Evolutionary conservation across 305 asterid genomes (phyloP).

Genomic region (Fraxinus sp.): DNA sequence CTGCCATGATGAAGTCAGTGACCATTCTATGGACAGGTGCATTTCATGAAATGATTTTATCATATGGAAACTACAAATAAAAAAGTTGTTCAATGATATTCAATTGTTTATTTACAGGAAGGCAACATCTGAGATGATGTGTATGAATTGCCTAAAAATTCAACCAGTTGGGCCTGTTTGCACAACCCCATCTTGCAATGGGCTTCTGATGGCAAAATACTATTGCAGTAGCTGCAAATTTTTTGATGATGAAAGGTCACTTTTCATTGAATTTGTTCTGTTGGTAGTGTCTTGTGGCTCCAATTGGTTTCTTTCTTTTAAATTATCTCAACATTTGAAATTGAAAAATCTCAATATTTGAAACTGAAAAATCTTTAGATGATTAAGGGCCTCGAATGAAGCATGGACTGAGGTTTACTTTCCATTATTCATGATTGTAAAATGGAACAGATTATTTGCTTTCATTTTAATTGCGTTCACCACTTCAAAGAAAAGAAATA

Average conservation of each 20-base stretch:
- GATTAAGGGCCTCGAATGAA: not conserved
- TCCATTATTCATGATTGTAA: not conserved
- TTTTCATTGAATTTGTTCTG: conserved; percentile 11
- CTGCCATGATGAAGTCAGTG: conserved; percentile 97
- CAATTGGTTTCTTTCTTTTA: not conserved
- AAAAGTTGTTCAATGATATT: conserved; percentile 2
- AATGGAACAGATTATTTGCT: not conserved
- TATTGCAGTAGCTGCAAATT: conserved; percentile 95
- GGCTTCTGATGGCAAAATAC: conserved; percentile 86
- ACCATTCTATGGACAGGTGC: conserved; percentile 96
- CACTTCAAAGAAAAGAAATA: not conserved
- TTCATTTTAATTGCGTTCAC: not conserved
- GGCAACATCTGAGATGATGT: conserved; percentile 94
- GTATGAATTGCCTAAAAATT: conserved; percentile 86
- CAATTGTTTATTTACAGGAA: conserved; percentile 54
- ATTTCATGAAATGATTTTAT: conserved; percentile 12
- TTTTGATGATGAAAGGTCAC: conserved; percentile 92
- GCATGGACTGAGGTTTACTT: not conserved
- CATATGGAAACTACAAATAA: not conserved
- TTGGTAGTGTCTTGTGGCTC: conserved; percentile 13
- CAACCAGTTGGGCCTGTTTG: conserved; percentile 86
- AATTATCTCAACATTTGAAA: not conserved
- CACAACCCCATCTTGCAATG: conserved; percentile 71
- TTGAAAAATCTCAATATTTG: not conserved
- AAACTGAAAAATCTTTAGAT: not conserved